Percentiles rank a stretch among this genome's conserved stretches.
These are phyloP conservation scores for Clonostachys rosea DNA, from an alignment of 2,329 filamentous ascomycete species.

Conservation along the genomic window DNA sequence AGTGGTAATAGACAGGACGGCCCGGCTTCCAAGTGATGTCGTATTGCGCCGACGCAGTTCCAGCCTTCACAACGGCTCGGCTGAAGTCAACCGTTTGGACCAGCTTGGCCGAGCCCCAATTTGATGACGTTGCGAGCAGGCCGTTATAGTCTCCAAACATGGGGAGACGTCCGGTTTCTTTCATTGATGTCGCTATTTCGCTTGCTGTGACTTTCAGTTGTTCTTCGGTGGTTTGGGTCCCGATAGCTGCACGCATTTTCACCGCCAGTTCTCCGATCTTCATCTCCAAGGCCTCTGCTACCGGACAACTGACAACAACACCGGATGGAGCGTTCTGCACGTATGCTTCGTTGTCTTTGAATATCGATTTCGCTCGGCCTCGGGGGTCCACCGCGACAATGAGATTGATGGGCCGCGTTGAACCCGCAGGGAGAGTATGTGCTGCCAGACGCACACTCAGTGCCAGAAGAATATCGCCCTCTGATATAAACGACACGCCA, in stretches of 20 bases:
- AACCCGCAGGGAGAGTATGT: neutral
- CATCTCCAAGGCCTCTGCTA: constrained; percentile 1
- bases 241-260: constrained; percentile 4
- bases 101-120: constrained; percentile 8
- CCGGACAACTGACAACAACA: neutral
- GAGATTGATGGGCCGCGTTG: neutral
- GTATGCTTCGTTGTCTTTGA: neutral
- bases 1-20: too few species aligned
- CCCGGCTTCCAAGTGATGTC: too few species aligned
- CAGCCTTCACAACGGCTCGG: constrained; percentile 2
- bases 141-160: constrained; percentile 6
- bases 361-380: neutral
- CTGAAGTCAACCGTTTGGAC: constrained; percentile 8
- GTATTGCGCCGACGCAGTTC: too few species aligned
- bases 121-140: constrained; percentile 8
- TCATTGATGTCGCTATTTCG: constrained; percentile 1
- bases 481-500: neutral
- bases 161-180: neutral
- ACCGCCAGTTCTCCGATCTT: constrained; percentile 8
- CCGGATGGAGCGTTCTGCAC: neutral
- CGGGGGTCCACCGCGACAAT: constrained; percentile 1
- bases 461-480: constrained; percentile 1
- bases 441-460: neutral
- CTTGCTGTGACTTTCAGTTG: constrained; percentile 7
- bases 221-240: constrained; percentile 8